Conservation (phyloP, 2,329 filamentous ascomycete genomes). For the Arthrinium puccinioides region DNA sequence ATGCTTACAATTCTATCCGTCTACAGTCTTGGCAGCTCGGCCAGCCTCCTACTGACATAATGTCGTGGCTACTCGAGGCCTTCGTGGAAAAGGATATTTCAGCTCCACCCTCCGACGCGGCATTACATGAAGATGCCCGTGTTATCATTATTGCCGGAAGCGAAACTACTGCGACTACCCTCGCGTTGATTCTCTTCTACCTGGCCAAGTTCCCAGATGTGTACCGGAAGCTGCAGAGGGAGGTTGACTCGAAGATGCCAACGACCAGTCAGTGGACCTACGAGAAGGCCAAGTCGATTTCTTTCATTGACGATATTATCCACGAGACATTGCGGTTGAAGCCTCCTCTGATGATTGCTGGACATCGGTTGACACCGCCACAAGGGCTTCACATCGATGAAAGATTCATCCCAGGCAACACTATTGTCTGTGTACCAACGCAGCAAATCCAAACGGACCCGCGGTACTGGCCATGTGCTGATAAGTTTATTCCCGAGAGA, state of each 20-base stretch:
- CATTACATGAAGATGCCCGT: slow-evolving; percentile 24
- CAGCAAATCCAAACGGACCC: slow-evolving; percentile 17
- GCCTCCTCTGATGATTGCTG: slow-evolving; percentile 26
- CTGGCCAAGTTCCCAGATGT: slow-evolving; percentile 22
- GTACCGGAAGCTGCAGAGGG: slow-evolving; percentile 20
- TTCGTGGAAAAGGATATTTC: slow-evolving; percentile 25
- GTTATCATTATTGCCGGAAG: slow-evolving; percentile 26
- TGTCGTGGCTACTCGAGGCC: slow-evolving; percentile 31
- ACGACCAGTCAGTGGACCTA: slow-evolving; percentile 19
- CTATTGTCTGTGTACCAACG: slow-evolving; percentile 15
- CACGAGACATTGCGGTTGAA: slow-evolving; percentile 24
- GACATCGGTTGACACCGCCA: slow-evolving; percentile 27
- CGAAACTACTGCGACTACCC: slow-evolving; percentile 25
- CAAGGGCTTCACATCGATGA: slow-evolving; percentile 24
- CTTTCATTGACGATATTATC: slow-evolving; percentile 26
- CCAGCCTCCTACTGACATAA: slow-evolving; percentile 24
- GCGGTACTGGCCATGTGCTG: slow-evolving; percentile 10
- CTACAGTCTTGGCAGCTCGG: slow-evolving; percentile 14
- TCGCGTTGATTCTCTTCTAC: slow-evolving; percentile 22
- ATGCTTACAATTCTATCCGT: background rate
- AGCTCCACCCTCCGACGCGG: slow-evolving; percentile 20
- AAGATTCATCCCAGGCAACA: slow-evolving; percentile 23
- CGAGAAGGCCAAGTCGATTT: slow-evolving; percentile 18
- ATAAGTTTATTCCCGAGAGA: slow-evolving; percentile 16
- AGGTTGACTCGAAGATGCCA: slow-evolving; percentile 22